These are phyloP conservation scores for Penicillium coprophilum DNA, from an alignment of 495 filamentous ascomycete genomes.

Conservation along the genomic window DNA sequence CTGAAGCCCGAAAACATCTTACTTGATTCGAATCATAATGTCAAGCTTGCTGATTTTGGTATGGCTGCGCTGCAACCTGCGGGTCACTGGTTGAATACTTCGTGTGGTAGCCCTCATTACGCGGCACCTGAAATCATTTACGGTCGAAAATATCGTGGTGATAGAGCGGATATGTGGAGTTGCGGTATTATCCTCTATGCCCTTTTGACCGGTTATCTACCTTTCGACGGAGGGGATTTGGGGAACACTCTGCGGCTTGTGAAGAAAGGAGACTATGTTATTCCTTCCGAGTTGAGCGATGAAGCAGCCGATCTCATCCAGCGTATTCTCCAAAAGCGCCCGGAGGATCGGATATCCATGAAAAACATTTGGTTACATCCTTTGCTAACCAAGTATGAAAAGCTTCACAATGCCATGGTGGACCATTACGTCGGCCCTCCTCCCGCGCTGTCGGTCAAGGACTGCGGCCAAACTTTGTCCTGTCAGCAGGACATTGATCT, in stretches of 20 bases:
- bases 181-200: constrained; percentile 89
- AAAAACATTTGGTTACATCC: constrained; percentile 80
- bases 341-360: constrained; percentile 73
- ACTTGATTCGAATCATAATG: constrained; percentile 63
- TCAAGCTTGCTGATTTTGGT: constrained; percentile 96
- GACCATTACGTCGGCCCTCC: constrained; percentile 54
- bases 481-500: constrained; percentile 64
- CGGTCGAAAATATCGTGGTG: constrained; percentile 71
- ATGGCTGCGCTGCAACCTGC: constrained; percentile 92
- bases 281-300: constrained; percentile 63
- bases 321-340: constrained; percentile 70
- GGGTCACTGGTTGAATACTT: constrained; percentile 72
- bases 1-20: constrained; percentile 98
- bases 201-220: constrained; percentile 73
- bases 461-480: constrained; percentile 53
- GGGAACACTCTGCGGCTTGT: constrained; percentile 62
- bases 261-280: constrained; percentile 65
- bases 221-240: constrained; percentile 72
- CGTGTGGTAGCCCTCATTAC: constrained; percentile 96
- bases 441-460: constrained; percentile 50
- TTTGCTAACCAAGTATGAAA: constrained; percentile 75
- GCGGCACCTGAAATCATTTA: constrained; percentile 87
- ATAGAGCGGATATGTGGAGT: constrained; percentile 89
- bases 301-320: constrained; percentile 79
- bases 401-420: constrained; percentile 52